Percentiles rank a stretch among this genome's conserved stretches.
phyloP scores from a whole-genome alignment of 176 grass and related monocot species.

The Hsuehochloa calcarea region DNA sequence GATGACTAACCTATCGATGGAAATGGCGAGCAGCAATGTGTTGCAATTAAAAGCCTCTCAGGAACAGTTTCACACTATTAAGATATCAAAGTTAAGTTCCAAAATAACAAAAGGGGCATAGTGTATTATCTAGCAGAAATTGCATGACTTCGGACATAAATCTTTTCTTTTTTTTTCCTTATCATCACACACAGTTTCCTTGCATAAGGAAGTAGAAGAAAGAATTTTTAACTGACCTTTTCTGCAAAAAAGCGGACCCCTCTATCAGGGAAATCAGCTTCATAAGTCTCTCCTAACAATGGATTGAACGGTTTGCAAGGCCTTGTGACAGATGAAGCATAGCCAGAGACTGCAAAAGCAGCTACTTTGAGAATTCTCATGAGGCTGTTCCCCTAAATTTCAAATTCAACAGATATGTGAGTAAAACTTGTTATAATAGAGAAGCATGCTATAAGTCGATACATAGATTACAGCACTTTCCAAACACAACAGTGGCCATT shows the following conservation, averaged over 20 bases:
- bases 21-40: conserved; percentile 39
- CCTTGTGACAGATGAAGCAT: conserved; percentile 85
- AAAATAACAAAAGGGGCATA: conserved; percentile 33
- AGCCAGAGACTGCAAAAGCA: conserved; percentile 85
- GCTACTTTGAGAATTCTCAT: conserved; percentile 98
- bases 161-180: not conserved
- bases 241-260: conserved; percentile 90
- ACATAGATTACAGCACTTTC: not conserved
- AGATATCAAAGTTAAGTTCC: conserved; percentile 29
- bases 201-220: conserved; percentile 6
- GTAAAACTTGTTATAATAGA: not conserved
- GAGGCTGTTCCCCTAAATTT: conserved; percentile 73
- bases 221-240: conserved; percentile 60
- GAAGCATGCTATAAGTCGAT: not conserved
- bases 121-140: conserved; percentile 24
- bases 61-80: conserved; percentile 14
- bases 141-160: not conserved
- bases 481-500: not conserved
- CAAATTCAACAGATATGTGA: conserved; percentile 34
- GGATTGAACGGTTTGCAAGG: conserved; percentile 97
- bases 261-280: conserved; percentile 81
- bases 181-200: not conserved
- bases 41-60: conserved; percentile 46
- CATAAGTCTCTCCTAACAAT: conserved; percentile 94
- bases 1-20: conserved; percentile 94